Percentiles rank a stretch among this genome's conserved stretches.
phyloP scores from a whole-genome alignment of 2,329 filamentous ascomycete species.

The Botrytis tulipae region DNA sequence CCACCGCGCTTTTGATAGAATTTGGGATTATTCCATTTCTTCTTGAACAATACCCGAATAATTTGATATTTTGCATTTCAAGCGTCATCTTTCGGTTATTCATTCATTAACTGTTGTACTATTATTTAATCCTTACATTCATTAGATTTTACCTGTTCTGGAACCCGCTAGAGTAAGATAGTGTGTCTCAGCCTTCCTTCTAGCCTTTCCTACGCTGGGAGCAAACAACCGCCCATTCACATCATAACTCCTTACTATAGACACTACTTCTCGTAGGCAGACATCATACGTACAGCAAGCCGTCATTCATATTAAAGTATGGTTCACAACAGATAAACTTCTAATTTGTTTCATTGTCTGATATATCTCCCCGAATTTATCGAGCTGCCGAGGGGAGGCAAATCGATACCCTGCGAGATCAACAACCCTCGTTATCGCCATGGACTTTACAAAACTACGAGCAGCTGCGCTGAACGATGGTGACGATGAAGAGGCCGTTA shows the following conservation, averaged over 20 bases:
- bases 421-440: constrained; percentile 38
- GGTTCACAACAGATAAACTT: background rate
- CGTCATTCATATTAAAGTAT: background rate
- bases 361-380: background rate
- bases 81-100: no score
- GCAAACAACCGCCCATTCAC: background rate
- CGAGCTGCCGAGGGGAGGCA: background rate
- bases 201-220: constrained; percentile 24
- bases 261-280: background rate
- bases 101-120: background rate
- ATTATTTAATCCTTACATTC: background rate
- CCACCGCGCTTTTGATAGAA: background rate
- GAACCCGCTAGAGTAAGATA: background rate
- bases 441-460: constrained; percentile 75
- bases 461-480: constrained; percentile 83
- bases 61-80: background rate
- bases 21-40: background rate
- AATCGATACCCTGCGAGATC: background rate
- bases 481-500: constrained; percentile 94
- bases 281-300: background rate
- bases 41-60: background rate
- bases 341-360: background rate
- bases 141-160: background rate
- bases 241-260: background rate
- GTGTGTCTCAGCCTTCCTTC: constrained; percentile 23